Percentiles rank a stretch among this genome's conserved stretches.
These are phyloP conservation scores for Cryptosporidium felis DNA, from an alignment of 169 alveolate species.

Conservation along the genomic window DNA sequence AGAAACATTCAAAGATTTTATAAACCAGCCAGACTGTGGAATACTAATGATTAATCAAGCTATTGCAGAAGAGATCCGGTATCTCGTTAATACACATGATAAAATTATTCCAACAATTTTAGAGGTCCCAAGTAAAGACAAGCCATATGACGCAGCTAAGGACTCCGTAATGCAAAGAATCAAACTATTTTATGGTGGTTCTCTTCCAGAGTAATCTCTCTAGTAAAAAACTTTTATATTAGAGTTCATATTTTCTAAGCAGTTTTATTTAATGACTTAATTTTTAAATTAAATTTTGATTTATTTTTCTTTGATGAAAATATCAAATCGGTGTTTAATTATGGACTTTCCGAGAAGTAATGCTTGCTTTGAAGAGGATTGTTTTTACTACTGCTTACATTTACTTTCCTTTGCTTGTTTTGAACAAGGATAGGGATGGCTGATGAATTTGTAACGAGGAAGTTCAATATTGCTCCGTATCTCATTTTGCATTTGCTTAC, in stretches of 20 bases:
- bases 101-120: slow-evolving; percentile 86
- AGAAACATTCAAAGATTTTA: slow-evolving; percentile 79
- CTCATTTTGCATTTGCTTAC: slow-evolving; percentile 36
- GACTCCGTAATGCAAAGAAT: slow-evolving; percentile 75
- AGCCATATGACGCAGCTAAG: slow-evolving; percentile 86
- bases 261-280: no score
- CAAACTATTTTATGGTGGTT: slow-evolving; percentile 59
- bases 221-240: neutral
- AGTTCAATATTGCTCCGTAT: slow-evolving; percentile 62
- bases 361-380: neutral
- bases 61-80: slow-evolving; percentile 83
- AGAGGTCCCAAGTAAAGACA: slow-evolving; percentile 89
- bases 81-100: slow-evolving; percentile 81
- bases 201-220: slow-evolving; percentile 48
- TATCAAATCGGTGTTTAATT: neutral
- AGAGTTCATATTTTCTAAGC: neutral
- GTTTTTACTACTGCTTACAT: neutral
- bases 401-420: neutral
- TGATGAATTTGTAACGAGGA: slow-evolving; percentile 54
- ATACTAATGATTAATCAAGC: slow-evolving; percentile 83
- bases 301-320: neutral
- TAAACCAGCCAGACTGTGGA: slow-evolving; percentile 84
- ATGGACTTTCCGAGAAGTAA: neutral
- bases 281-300: no score
- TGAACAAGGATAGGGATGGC: slow-evolving; percentile 31